phyloP scores from a whole-genome alignment of 2,329 filamentous ascomycete species.

The Trichoderma arundinaceum region DNA sequence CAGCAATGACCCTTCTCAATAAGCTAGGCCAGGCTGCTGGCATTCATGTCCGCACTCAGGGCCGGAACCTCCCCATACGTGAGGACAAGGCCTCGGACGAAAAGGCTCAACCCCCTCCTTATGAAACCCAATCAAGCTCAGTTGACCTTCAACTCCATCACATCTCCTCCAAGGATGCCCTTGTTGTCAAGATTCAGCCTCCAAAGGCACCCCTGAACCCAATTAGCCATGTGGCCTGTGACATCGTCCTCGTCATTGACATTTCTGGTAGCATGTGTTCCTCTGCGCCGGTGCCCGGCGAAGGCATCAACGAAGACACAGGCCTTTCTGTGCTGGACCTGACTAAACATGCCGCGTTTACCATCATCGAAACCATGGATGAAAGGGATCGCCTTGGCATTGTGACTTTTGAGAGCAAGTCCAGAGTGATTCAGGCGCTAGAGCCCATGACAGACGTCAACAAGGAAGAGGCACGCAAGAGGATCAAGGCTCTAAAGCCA shows the following conservation, averaged over 20 bases:
- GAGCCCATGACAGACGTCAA: constrained; percentile 53
- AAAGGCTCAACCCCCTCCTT: background rate
- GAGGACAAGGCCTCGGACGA: background rate
- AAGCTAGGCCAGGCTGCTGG: background rate
- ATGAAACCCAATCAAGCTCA: background rate
- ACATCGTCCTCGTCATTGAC: constrained; percentile 67
- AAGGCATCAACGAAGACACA: constrained; percentile 52
- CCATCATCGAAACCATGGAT: constrained; percentile 62
- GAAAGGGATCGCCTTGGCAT: constrained; percentile 62
- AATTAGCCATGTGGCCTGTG: constrained; percentile 56
- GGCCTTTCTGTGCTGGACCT: constrained; percentile 64
- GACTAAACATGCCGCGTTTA: constrained; percentile 63
- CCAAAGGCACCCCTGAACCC: constrained; percentile 45
- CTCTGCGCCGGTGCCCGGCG: constrained; percentile 54
- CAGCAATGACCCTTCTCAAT: constrained; percentile 25
- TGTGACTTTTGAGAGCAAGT: constrained; percentile 57
- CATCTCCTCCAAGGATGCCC: constrained; percentile 45
- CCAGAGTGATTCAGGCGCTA: constrained; percentile 53
- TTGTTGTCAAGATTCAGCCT: constrained; percentile 55
- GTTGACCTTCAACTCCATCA: constrained; percentile 49
- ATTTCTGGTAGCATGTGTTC: constrained; percentile 62
- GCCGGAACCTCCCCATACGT: constrained; percentile 14
- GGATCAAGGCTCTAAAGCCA: constrained; percentile 51
- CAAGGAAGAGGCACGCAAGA: constrained; percentile 51
- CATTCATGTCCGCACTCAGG: background rate